Evolutionary conservation across 2,329 filamentous ascomycete species (phyloP).

Genomic region (Claviceps citrina): DNA sequence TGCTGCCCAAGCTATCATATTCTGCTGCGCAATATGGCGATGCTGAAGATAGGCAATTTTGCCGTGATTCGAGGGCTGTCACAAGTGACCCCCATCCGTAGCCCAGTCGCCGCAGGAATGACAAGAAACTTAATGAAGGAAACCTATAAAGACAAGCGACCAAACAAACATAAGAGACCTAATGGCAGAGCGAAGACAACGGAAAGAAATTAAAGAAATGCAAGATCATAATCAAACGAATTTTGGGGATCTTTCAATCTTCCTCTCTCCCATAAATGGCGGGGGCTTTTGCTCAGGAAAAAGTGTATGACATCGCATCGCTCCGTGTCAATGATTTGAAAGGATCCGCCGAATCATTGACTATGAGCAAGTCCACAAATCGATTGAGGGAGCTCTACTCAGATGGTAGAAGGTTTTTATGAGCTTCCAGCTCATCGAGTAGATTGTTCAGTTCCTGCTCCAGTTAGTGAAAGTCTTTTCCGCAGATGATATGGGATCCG

Average conservation of each 20-base stretch:
- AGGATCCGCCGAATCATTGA: neutral
- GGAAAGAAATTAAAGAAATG: neutral
- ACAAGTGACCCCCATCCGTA: constrained; percentile 22
- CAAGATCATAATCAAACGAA: neutral
- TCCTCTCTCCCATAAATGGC: neutral
- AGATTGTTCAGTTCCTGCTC: constrained; percentile 17
- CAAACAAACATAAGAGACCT: constrained; percentile 3
- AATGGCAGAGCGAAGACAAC: neutral
- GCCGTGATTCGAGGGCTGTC: constrained; percentile 24
- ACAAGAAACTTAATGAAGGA: constrained; percentile 9
- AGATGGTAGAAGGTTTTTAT: neutral
- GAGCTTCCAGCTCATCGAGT: constrained; percentile 4
- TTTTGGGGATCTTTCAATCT: neutral
- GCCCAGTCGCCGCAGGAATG: constrained; percentile 21
- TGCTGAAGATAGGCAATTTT: constrained; percentile 26
- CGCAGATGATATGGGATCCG: constrained; percentile 8
- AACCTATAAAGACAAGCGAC: constrained; percentile 17
- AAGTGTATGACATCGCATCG: neutral
- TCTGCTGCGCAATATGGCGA: constrained; percentile 22
- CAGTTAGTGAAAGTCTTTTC: constrained; percentile 13
- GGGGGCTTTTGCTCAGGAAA: neutral
- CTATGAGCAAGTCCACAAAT: neutral
- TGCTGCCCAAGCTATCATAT: constrained; percentile 23
- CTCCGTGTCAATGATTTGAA: neutral
- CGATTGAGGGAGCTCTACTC: neutral